These are phyloP conservation scores for Plasmodium gallinaceum DNA, from an alignment of 169 alveolate genomes.

Conservation along the genomic window DNA sequence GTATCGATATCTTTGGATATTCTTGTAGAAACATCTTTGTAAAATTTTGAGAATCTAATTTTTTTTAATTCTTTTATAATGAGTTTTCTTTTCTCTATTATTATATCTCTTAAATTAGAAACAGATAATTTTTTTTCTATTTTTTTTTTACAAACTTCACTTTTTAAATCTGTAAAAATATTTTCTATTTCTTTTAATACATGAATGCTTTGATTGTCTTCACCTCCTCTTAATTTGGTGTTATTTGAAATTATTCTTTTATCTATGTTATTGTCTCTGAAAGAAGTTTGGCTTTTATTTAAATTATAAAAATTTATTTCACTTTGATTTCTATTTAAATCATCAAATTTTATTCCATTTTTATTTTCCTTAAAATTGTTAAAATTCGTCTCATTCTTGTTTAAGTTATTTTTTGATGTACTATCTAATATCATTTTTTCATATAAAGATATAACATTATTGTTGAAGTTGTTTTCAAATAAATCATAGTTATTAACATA, in stretches of 20 bases:
- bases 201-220: neutral
- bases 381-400: neutral
- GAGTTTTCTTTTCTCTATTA: conserved; percentile 40
- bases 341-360: neutral
- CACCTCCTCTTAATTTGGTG: conserved; percentile 6
- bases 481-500: conserved; percentile 57
- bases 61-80: conserved; percentile 41
- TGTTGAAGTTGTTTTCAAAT: conserved; percentile 40
- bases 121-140: conserved; percentile 1
- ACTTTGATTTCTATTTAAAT: neutral
- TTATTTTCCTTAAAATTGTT: neutral
- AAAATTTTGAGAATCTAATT: conserved; percentile 55
- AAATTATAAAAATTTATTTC: neutral
- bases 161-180: conserved; percentile 28
- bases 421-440: conserved; percentile 19
- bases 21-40: conserved; percentile 40
- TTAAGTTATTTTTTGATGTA: neutral
- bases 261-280: neutral
- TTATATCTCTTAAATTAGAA: conserved; percentile 7
- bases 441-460: conserved; percentile 60
- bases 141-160: conserved; percentile 23
- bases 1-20: conserved; percentile 58
- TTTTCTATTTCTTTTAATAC: conserved; percentile 34
- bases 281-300: neutral
- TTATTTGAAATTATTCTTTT: neutral